Evolutionary conservation across 139 green algal species (phyloP).

Genomic region (Chlorella sp.): DNA sequence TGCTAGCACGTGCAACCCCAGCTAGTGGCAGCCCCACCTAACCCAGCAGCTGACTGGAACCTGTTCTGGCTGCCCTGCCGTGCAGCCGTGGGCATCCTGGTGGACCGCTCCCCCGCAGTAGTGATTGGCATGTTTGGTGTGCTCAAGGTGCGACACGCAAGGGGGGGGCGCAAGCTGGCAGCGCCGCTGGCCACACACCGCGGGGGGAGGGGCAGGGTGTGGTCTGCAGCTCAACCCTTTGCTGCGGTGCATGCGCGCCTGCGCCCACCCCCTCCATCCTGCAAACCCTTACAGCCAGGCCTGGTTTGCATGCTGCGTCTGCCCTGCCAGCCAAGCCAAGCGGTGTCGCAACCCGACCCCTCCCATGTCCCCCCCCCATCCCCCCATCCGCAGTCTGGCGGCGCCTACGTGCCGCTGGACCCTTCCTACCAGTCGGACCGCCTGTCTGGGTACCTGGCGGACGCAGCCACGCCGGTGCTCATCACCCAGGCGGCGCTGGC

Average conservation of each 20-base stretch:
- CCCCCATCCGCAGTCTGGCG: slow-evolving; percentile 37
- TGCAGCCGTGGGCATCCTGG: slow-evolving; percentile 45
- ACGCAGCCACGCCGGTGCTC: slow-evolving; percentile 24
- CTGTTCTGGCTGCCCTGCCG: not conserved
- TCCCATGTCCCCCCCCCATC: too few species aligned
- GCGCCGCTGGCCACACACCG: too few species aligned
- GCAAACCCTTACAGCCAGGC: too few species aligned
- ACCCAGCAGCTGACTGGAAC: too few species aligned
- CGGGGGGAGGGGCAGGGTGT: too few species aligned
- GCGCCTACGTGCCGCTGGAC: slow-evolving; percentile 64
- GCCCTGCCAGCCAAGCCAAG: too few species aligned
- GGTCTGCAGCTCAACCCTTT: too few species aligned
- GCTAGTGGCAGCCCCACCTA: too few species aligned
- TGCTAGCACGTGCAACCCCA: too few species aligned
- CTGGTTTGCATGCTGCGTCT: too few species aligned
- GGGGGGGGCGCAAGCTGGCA: too few species aligned
- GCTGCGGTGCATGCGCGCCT: not conserved
- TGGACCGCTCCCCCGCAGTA: slow-evolving; percentile 52
- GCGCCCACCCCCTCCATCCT: not conserved
- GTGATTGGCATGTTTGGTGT: slow-evolving; percentile 49
- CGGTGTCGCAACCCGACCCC: too few species aligned
- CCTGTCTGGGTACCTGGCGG: slow-evolving; percentile 53
- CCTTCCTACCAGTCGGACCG: slow-evolving; percentile 56
- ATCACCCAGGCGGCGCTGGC: slow-evolving; percentile 9
- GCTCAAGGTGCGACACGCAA: slow-evolving; percentile 41